A percentile compares a stretch with the other conserved stretches of the same genome.
phyloP scores from a whole-genome alignment of 805 yeast species.

The Cyberlindnera maritima region DNA sequence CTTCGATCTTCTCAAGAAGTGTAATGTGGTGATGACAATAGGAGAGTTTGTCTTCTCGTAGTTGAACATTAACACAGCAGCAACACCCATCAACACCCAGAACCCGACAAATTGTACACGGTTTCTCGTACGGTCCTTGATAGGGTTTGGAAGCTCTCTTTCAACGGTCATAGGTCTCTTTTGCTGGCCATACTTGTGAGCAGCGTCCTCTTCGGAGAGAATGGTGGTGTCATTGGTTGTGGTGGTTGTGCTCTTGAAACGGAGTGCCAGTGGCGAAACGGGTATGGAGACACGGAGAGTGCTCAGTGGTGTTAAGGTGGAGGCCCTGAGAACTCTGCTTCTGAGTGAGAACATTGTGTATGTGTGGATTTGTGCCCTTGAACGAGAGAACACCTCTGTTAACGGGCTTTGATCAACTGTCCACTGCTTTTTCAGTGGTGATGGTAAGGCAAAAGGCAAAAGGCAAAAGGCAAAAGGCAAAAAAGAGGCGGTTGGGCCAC shows the following conservation, averaged over 20 bases:
- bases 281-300: neutral
- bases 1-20: constrained; percentile 75
- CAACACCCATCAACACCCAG: constrained; percentile 48
- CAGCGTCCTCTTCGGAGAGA: constrained; percentile 8
- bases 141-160: constrained; percentile 80
- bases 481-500: constrained; percentile 1
- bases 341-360: constrained; percentile 7
- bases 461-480: no score
- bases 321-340: constrained; percentile 1
- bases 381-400: neutral
- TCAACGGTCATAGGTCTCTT: constrained; percentile 42
- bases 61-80: constrained; percentile 73
- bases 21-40: constrained; percentile 79
- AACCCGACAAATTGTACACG: constrained; percentile 55
- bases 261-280: neutral
- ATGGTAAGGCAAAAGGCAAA: no score
- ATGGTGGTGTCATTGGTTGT: constrained; percentile 5
- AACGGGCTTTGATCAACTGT: neutral
- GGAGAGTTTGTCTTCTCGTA: constrained; percentile 93
- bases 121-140: constrained; percentile 49
- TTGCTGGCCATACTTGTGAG: constrained; percentile 3
- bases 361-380: neutral
- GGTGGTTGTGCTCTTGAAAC: constrained; percentile 6
- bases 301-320: neutral
- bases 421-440: neutral